Conservation (phyloP, 2,329 filamentous ascomycete genomes). For the Periconia digitata region DNA sequence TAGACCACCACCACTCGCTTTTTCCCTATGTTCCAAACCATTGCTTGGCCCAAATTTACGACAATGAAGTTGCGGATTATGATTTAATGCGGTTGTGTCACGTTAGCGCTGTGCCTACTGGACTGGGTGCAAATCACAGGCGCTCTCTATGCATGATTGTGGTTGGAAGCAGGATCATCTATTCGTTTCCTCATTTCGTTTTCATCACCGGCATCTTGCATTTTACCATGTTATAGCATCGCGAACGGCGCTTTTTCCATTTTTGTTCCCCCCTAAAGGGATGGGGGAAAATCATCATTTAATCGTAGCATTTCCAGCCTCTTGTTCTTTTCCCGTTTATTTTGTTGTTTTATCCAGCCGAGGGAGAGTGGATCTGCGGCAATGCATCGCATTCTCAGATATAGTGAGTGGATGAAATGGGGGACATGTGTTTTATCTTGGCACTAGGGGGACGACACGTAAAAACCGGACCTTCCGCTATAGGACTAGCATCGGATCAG, state of each 20-base stretch:
- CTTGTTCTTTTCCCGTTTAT: neutral
- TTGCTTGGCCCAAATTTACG: slow-evolving; percentile 18
- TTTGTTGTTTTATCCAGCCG: neutral
- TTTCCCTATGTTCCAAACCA: no score
- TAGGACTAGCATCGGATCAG: no score
- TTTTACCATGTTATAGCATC: no score
- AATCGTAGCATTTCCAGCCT: neutral
- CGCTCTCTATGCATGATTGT: neutral
- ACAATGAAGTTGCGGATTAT: slow-evolving; percentile 16
- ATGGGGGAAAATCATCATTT: neutral
- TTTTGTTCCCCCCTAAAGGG: no score
- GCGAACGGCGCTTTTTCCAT: neutral
- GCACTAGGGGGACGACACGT: no score
- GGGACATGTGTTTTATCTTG: no score
- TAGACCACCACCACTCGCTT: slow-evolving; percentile 16
- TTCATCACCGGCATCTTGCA: no score
- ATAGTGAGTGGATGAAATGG: no score
- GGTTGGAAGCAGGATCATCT: neutral
- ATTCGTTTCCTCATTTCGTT: neutral
- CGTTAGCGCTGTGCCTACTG: slow-evolving; percentile 19
- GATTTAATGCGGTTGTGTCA: slow-evolving; percentile 11
- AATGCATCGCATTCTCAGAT: no score
- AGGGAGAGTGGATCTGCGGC: no score
- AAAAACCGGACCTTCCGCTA: no score
- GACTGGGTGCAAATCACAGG: slow-evolving; percentile 15